Evolutionary conservation across 2,329 filamentous ascomycete species (phyloP), one percentile per base, ranked within the genome.

Genomic region (Clonostachys byssicola): DNA sequence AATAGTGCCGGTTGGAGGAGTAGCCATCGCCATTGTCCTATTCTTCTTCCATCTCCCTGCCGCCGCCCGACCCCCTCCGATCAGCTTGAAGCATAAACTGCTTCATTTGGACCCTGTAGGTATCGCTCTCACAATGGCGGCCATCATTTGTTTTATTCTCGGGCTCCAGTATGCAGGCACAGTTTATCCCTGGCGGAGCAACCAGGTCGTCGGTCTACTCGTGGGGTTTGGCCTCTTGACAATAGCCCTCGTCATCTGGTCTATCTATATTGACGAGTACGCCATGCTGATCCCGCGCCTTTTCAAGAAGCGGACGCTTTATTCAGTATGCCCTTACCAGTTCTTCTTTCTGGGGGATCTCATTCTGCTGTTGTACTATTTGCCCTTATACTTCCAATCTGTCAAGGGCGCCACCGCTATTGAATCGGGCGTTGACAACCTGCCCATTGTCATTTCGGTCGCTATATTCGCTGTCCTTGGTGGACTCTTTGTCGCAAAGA

Each of bases 141-240:
- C 71, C 34, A 68, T 81, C 41, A 60, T 81, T 50, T 75, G 71
- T 51, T 63, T 81, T 10, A 61, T 83, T 10, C 66, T 83, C 5
- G 78, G 76, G 6, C 63, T 83, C 34, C 73, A 81, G 54, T 82
- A 74, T 72, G 80, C 77, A 13, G 79, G 80, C 6, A 63, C 70
- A 35, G 58, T 71, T 18, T 73, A 75, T 46, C 44, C 77, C 5
- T 83, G 78, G 79, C 64, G 58, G 47, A 68, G 66, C 59, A 60
- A 67, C 12, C 64, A 61, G 17, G 66, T 80, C 44, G 73, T 81
- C 35, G 76, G 73, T 2, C 62, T 81, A 16, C 72, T 82, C 44
- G 65, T 73, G 6, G 72, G 74, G 5, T 70, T 69, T 16, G 74
- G 58, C 2, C 57, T 67, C n/a, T 68, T 80, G 58, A 59, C 67